phyloP scores from a whole-genome alignment of 768 basidiomycete genomes.

The Termitomyces sp. region DNA sequence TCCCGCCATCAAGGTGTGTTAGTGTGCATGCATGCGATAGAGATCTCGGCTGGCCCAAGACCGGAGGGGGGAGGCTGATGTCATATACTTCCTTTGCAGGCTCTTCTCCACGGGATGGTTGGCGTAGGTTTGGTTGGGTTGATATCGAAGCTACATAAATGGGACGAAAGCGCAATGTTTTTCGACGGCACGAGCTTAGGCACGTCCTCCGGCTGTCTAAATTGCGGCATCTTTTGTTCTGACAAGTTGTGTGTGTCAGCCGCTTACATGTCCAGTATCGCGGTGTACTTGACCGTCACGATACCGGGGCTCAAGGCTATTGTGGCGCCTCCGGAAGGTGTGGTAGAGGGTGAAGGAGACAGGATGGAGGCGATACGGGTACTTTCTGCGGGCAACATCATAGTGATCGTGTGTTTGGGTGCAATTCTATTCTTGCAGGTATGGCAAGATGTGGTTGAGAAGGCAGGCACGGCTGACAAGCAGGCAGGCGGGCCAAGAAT shows the following conservation, averaged over 20 bases:
- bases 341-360: constrained; percentile 49
- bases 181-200: constrained; percentile 90
- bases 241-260: too few species aligned
- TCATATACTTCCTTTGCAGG: constrained; percentile 39
- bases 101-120: constrained; percentile 81
- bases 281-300: constrained; percentile 80
- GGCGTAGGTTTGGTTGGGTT: constrained; percentile 73
- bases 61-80: not conserved
- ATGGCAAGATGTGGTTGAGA: constrained; percentile 5
- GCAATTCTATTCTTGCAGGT: constrained; percentile 72
- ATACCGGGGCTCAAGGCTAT: constrained; percentile 76
- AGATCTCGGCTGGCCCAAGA: not conserved
- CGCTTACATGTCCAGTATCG: constrained; percentile 67
- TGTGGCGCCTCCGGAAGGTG: constrained; percentile 46
- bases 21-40: not conserved
- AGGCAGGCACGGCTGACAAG: constrained; percentile 4
- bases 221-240: not conserved
- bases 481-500: constrained; percentile 78
- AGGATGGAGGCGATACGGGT: constrained; percentile 76
- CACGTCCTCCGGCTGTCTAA: constrained; percentile 29
- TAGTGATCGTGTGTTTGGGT: constrained; percentile 66
- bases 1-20: constrained; percentile 81
- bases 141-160: constrained; percentile 73
- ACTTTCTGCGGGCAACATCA: constrained; percentile 81
- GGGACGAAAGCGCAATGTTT: constrained; percentile 92